Conservation (phyloP, 805 yeast genomes). For the Tetrapisispora namnaoensis region DNA sequence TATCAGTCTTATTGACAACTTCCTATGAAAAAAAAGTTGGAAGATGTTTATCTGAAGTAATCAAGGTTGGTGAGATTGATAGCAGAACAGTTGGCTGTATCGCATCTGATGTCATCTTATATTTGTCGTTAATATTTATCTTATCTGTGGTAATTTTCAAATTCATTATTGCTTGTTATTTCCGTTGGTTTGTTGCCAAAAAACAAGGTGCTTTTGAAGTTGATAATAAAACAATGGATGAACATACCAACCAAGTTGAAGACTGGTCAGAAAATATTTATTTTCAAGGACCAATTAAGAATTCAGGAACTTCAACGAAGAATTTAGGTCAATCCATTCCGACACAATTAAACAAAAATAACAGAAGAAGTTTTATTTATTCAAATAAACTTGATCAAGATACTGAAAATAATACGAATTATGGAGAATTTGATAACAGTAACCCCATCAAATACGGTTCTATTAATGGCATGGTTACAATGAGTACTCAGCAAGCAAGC, state of each 20-base stretch:
- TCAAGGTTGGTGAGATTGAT: constrained; percentile 84
- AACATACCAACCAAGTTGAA: constrained; percentile 62
- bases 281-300: constrained; percentile 38
- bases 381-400: background rate
- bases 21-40: constrained; percentile 62
- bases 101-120: constrained; percentile 76
- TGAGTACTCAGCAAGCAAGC: constrained; percentile 52
- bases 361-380: background rate
- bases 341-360: constrained; percentile 28
- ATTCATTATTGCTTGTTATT: constrained; percentile 80
- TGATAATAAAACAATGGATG: constrained; percentile 49
- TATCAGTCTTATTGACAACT: constrained; percentile 60
- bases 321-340: background rate
- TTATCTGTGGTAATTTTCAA: constrained; percentile 68
- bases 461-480: constrained; percentile 36
- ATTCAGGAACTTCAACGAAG: background rate
- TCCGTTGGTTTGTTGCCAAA: constrained; percentile 72
- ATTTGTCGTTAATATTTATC: constrained; percentile 74
- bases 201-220: constrained; percentile 69
- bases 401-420: background rate
- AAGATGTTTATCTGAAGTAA: constrained; percentile 72
- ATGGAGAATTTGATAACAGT: background rate
- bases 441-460: background rate
- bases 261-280: constrained; percentile 71
- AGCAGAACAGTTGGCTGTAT: constrained; percentile 88